Percentiles rank a stretch among this genome's conserved stretches.
These are phyloP conservation scores for Fusarium torreyae DNA, from an alignment of 2,329 filamentous ascomycete species.

Conservation along the genomic window DNA sequence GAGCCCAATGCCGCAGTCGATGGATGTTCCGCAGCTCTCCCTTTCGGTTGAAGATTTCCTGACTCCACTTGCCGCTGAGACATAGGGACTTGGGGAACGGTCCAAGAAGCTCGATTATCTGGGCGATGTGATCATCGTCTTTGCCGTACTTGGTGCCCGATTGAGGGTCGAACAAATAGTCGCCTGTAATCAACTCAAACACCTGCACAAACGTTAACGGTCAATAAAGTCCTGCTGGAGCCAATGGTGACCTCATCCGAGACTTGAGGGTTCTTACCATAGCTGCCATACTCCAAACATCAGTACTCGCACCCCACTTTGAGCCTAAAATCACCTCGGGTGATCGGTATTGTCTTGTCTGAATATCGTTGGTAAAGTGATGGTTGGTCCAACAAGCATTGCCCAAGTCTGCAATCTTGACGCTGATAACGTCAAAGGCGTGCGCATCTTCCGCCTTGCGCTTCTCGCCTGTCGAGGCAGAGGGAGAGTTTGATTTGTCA, in stretches of 20 bases:
- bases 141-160: constrained; percentile 99
- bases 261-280: constrained; percentile 77
- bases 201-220: constrained; percentile 69
- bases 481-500: constrained; percentile 75
- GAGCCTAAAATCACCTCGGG: constrained; percentile 96
- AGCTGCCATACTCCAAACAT: constrained; percentile 99
- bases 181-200: constrained; percentile 97
- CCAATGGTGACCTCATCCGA: background rate
- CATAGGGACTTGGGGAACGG: constrained; percentile 94
- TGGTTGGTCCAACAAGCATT: constrained; percentile 99
- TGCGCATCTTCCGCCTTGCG: constrained; percentile 71
- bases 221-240: constrained; percentile 21
- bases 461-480: constrained; percentile 73
- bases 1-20: constrained; percentile 93
- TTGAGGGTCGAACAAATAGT: constrained; percentile 98
- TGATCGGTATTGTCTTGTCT: constrained; percentile 96
- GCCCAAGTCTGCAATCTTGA: constrained; percentile 98
- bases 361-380: constrained; percentile 99
- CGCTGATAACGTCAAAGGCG: constrained; percentile 84
- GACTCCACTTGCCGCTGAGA: constrained; percentile 94
- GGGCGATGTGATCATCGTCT: constrained; percentile 98
- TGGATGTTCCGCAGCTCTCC: constrained; percentile 98
- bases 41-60: constrained; percentile 98
- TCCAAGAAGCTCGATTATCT: constrained; percentile 97
- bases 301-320: constrained; percentile 99